Evolutionary conservation across 2,329 filamentous ascomycete genomes (phyloP).

Genomic region (Colletotrichum sp.): DNA sequence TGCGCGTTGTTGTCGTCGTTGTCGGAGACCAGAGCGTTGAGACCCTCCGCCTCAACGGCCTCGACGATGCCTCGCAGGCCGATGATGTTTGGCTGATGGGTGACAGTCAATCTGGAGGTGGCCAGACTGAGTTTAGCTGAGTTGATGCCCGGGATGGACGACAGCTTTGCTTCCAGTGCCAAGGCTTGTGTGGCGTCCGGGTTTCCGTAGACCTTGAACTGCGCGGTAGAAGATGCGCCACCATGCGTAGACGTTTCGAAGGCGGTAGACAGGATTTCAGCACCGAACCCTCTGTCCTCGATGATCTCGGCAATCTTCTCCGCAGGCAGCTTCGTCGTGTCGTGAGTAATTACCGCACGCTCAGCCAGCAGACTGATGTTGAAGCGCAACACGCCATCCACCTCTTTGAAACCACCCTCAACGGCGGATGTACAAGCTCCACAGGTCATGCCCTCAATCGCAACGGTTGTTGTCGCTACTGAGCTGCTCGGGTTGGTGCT

Average conservation of each 20-base stretch:
- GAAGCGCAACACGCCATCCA: constrained; percentile 84
- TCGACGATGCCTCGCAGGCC: constrained; percentile 87
- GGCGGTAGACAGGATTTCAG: constrained; percentile 79
- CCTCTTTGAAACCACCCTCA: constrained; percentile 77
- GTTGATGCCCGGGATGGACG: constrained; percentile 71
- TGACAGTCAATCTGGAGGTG: constrained; percentile 76
- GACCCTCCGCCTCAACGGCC: constrained; percentile 79
- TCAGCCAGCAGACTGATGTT: constrained; percentile 96
- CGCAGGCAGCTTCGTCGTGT: constrained; percentile 71
- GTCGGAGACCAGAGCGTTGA: constrained; percentile 89
- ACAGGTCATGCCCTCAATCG: constrained; percentile 97
- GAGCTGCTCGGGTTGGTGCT: constrained; percentile 39
- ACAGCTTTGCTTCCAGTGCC: constrained; percentile 72
- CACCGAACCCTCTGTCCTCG: constrained; percentile 90
- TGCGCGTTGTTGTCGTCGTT: constrained; percentile 97
- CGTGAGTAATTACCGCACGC: constrained; percentile 86
- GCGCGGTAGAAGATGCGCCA: constrained; percentile 64
- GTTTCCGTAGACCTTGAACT: constrained; percentile 86
- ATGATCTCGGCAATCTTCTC: constrained; percentile 83
- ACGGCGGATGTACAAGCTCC: constrained; percentile 94
- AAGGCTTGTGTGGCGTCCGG: constrained; percentile 74
- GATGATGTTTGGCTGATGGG: constrained; percentile 72
- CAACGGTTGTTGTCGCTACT: constrained; percentile 78
- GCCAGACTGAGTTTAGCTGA: constrained; percentile 76
- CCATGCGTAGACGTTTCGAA: constrained; percentile 50